These are phyloP conservation scores for Avena sativa DNA, from an alignment of 176 grass and related monocot species.

Conservation along the genomic window DNA sequence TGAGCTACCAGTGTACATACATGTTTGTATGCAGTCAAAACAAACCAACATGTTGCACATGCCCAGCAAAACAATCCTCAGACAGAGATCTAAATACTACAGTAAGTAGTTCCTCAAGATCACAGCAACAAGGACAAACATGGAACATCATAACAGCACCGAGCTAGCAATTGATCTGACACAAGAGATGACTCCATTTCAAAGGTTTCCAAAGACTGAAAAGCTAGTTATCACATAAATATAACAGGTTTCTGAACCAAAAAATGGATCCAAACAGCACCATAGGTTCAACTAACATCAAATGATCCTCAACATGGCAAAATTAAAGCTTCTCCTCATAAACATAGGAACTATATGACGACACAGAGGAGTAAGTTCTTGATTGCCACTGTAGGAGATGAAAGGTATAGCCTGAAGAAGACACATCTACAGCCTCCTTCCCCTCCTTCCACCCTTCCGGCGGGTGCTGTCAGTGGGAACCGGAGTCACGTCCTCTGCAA, in stretches of 20 bases:
- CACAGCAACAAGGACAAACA: no score
- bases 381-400: background rate
- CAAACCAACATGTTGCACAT: no score
- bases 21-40: no score
- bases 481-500: slow-evolving; percentile 82
- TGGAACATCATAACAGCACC: accelerated
- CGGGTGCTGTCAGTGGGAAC: slow-evolving; percentile 84
- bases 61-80: no score
- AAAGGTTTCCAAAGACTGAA: background rate
- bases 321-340: slow-evolving; percentile 47
- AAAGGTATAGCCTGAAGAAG: slow-evolving; percentile 2
- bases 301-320: slow-evolving; percentile 52
- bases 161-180: background rate
- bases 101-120: no score
- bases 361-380: slow-evolving; percentile 8
- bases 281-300: slow-evolving; percentile 15
- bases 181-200: background rate
- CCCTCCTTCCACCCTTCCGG: slow-evolving; percentile 90
- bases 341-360: slow-evolving; percentile 5
- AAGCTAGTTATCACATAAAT: slow-evolving; percentile 32
- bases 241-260: slow-evolving; percentile 31
- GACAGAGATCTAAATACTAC: no score
- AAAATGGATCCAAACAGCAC: slow-evolving; percentile 39
- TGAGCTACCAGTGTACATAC: no score
- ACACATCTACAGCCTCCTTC: slow-evolving; percentile 69